Conservation (phyloP, 129 eudicot species). For the Tagetes patula region DNA sequence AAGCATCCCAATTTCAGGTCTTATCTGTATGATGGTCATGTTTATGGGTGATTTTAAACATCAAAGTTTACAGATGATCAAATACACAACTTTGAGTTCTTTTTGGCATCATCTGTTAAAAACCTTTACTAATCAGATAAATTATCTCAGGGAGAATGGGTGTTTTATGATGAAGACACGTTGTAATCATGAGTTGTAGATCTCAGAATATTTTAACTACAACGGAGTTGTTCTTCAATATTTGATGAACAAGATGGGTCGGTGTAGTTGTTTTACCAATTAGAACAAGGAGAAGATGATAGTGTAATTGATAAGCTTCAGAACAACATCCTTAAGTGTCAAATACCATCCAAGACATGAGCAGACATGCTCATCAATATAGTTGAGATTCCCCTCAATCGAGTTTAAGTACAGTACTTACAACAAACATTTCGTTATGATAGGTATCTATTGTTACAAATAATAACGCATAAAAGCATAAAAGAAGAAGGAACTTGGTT, state of each 20-base stretch:
- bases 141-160: neutral
- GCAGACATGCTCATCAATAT: neutral
- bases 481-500: too few species aligned
- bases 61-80: neutral
- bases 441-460: too few species aligned
- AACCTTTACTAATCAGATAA: neutral
- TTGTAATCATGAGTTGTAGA: neutral
- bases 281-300: neutral
- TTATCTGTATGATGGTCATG: neutral
- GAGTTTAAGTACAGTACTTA: too few species aligned
- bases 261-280: neutral
- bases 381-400: neutral
- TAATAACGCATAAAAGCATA: too few species aligned
- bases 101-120: neutral
- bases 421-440: too few species aligned
- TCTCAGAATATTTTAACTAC: neutral
- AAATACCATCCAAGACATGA: constrained; percentile 4
- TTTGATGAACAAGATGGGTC: constrained; percentile 7
- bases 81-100: neutral
- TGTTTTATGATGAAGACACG: neutral
- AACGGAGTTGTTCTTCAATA: constrained; percentile 11
- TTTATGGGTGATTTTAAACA: neutral
- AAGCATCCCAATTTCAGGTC: neutral
- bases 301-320: constrained; percentile 16
- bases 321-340: neutral